Conservation (phyloP, 192 early-diverging fungal genomes). For the Backusella morwellensis region DNA sequence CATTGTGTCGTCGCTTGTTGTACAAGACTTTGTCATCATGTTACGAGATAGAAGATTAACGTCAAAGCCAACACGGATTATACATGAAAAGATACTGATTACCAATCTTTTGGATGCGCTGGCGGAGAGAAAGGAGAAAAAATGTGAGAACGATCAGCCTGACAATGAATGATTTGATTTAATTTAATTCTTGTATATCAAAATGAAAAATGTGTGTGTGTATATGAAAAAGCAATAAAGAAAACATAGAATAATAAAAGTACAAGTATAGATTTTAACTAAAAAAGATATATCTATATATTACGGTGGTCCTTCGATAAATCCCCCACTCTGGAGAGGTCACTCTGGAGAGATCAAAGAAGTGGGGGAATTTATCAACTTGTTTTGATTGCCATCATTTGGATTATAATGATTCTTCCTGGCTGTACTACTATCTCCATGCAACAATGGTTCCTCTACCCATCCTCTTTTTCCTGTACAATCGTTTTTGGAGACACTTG, state of each 20-base stretch:
- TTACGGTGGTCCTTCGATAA: too few relatives aligned
- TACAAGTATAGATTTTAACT: too few relatives aligned
- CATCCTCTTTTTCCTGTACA: not conserved
- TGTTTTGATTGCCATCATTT: not conserved
- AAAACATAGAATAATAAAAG: not conserved
- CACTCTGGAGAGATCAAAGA: too few relatives aligned
- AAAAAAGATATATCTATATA: too few relatives aligned
- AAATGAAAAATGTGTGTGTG: not conserved
- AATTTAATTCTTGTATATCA: not conserved
- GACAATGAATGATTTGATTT: not conserved
- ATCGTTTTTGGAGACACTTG: not conserved
- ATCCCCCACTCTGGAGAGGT: too few relatives aligned
- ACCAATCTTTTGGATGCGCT: not conserved
- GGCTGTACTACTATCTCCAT: not conserved
- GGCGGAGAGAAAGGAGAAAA: not conserved
- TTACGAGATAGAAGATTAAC: not conserved
- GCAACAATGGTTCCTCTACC: not conserved
- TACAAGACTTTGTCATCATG: constrained; percentile 23
- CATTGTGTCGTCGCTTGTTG: constrained; percentile 16
- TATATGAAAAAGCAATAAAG: not conserved
- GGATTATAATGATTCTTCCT: not conserved
- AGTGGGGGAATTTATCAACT: not conserved
- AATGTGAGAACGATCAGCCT: not conserved
- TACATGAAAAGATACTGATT: not conserved
- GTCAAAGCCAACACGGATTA: not conserved